These are phyloP conservation scores for Fusarium virguliforme DNA, from an alignment of 2,329 filamentous ascomycete species.

Conservation along the genomic window DNA sequence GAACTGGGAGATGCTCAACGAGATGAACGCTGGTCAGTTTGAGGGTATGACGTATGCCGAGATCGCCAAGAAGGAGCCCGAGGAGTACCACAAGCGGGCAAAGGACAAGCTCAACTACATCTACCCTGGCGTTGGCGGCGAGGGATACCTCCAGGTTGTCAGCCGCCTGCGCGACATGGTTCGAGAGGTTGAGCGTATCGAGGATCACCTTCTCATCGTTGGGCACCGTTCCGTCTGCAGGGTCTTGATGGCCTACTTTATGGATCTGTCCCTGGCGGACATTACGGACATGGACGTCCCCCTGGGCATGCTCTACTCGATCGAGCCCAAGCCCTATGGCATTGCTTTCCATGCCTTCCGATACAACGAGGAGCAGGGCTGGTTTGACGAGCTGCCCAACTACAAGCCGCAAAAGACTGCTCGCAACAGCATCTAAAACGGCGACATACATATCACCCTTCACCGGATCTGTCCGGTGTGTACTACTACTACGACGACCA, in stretches of 20 bases:
- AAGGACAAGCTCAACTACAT: slow-evolving; percentile 95
- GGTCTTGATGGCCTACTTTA: slow-evolving; percentile 96
- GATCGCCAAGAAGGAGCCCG: slow-evolving; percentile 83
- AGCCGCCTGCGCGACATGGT: slow-evolving; percentile 96
- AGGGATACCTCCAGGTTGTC: slow-evolving; percentile 97
- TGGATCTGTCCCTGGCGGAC: slow-evolving; percentile 89
- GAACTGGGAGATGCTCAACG: slow-evolving; percentile 98
- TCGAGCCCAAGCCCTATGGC: slow-evolving; percentile 98
- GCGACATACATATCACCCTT: slow-evolving; percentile 11
- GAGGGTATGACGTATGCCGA: slow-evolving; percentile 96
- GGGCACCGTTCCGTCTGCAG: slow-evolving; percentile 93
- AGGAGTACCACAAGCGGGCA: slow-evolving; percentile 86
- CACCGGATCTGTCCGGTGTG: slow-evolving; percentile 36
- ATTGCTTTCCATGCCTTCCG: slow-evolving; percentile 97
- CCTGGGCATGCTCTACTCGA: slow-evolving; percentile 91
- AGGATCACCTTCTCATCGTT: slow-evolving; percentile 93
- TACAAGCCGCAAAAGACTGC: slow-evolving; percentile 78
- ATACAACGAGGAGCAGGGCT: slow-evolving; percentile 83
- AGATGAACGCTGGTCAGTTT: slow-evolving; percentile 92
- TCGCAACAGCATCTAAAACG: slow-evolving; percentile 52
- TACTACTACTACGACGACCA: slow-evolving; percentile 42
- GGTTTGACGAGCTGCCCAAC: slow-evolving; percentile 89
- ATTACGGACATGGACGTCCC: slow-evolving; percentile 96
- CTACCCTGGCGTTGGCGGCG: slow-evolving; percentile 94
- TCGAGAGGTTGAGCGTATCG: slow-evolving; percentile 96